Conservation (phyloP, 2,329 filamentous ascomycete species). For the Cryphonectria parasitica region DNA sequence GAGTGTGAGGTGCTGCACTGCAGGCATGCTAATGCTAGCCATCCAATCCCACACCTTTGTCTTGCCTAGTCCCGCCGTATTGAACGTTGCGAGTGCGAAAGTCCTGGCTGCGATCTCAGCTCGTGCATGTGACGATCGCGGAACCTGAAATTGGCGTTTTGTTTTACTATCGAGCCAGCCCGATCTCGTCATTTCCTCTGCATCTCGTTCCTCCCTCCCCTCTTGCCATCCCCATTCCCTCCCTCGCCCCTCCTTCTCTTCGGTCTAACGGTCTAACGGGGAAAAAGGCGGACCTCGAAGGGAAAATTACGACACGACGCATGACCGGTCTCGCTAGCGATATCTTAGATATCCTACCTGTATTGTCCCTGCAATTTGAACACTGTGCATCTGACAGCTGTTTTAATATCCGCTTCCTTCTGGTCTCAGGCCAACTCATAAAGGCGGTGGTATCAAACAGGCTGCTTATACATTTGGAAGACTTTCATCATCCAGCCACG, state of each 20-base stretch:
- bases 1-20: not conserved
- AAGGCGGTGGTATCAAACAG: not conserved
- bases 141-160: not conserved
- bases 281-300: not conserved
- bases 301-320: constrained; percentile 9
- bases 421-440: not conserved
- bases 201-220: not conserved
- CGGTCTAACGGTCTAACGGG: not conserved
- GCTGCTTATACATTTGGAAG: not conserved
- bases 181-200: not conserved
- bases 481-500: not conserved
- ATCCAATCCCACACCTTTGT: constrained; percentile 5
- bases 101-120: constrained; percentile 30
- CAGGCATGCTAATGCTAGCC: not conserved
- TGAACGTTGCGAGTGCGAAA: constrained; percentile 1
- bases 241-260: not conserved
- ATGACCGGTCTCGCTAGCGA: constrained; percentile 13
- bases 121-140: constrained; percentile 16
- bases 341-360: constrained; percentile 15
- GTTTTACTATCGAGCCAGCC: not conserved
- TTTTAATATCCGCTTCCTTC: constrained; percentile 8
- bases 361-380: constrained; percentile 14
- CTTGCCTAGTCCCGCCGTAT: not conserved
- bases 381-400: constrained; percentile 7
- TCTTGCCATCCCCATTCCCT: not conserved